These are phyloP conservation scores for Alternaria solani DNA, from an alignment of 2,329 filamentous ascomycete genomes.

Conservation along the genomic window DNA sequence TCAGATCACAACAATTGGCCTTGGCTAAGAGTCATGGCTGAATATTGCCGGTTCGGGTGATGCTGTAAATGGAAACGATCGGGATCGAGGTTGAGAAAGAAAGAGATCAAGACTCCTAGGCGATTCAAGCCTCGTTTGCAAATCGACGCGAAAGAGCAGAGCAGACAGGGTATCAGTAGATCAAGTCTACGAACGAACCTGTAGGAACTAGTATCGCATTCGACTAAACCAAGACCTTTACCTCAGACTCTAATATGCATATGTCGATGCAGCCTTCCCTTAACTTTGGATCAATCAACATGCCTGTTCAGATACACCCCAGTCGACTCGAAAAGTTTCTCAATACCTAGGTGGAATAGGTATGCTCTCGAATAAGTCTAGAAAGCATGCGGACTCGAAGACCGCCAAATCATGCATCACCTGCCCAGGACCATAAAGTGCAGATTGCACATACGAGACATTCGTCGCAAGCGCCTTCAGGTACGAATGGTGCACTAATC, in stretches of 20 bases:
- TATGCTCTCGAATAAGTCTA: background rate
- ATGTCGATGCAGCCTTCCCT: background rate
- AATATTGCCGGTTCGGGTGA: background rate
- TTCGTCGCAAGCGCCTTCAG: background rate
- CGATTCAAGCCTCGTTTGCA: too few species aligned
- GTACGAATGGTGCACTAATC: background rate
- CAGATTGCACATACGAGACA: background rate
- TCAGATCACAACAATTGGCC: background rate
- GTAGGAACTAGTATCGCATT: background rate
- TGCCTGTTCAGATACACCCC: background rate
- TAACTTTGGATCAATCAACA: background rate
- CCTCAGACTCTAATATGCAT: too few species aligned
- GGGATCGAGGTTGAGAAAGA: too few species aligned
- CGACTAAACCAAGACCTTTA: too few species aligned
- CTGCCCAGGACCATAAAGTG: background rate
- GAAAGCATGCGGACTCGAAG: background rate
- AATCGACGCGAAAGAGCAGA: background rate
- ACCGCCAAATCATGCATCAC: background rate
- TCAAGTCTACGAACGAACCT: background rate
- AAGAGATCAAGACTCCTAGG: too few species aligned
- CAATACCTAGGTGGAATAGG: background rate
- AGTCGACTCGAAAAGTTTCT: background rate
- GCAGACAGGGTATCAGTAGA: too few species aligned
- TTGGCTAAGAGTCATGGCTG: background rate
- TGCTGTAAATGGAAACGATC: background rate